phyloP scores from a whole-genome alignment of 495 filamentous ascomycete species.

The Thermochaetoides thermophila region DNA sequence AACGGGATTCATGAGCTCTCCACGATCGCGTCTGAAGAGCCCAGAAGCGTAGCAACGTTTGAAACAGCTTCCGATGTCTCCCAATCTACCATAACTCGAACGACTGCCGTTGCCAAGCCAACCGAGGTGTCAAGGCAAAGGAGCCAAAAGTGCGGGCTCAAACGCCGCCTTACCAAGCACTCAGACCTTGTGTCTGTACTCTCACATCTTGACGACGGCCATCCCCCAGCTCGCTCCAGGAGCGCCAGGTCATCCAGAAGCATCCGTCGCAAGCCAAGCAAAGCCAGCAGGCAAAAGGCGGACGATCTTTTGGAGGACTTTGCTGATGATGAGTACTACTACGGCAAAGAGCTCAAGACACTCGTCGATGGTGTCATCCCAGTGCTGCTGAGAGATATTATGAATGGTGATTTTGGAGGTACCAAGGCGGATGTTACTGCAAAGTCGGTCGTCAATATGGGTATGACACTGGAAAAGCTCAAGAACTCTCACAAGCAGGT shows the following conservation, averaged over 20 bases:
- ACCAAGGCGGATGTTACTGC: conserved; percentile 38
- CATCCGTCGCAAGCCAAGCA: conserved; percentile 53
- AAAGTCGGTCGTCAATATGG: conserved; percentile 89
- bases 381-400: conserved; percentile 71
- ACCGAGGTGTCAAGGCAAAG: conserved; percentile 23
- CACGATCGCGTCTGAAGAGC: conserved; percentile 55
- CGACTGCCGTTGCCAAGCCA: conserved; percentile 22
- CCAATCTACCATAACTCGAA: conserved; percentile 35
- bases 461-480: conserved; percentile 71
- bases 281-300: conserved; percentile 49
- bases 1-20: conserved; percentile 54
- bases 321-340: conserved; percentile 70
- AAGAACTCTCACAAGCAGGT: conserved; percentile 66
- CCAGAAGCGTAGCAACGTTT: conserved; percentile 34
- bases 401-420: conserved; percentile 47
- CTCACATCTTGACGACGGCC: conserved; percentile 54
- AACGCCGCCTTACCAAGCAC: conserved; percentile 74
- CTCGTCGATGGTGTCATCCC: conserved; percentile 93
- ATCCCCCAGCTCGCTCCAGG: conserved; percentile 27
- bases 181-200: conserved; percentile 87
- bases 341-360: conserved; percentile 83
- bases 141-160: conserved; percentile 37
- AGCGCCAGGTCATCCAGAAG: conserved; percentile 58
- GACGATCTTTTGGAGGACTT: conserved; percentile 69
- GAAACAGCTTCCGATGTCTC: conserved; percentile 30